Evolutionary conservation across 768 basidiomycete genomes (phyloP).

Genomic region (Russula griseocarnosa): DNA sequence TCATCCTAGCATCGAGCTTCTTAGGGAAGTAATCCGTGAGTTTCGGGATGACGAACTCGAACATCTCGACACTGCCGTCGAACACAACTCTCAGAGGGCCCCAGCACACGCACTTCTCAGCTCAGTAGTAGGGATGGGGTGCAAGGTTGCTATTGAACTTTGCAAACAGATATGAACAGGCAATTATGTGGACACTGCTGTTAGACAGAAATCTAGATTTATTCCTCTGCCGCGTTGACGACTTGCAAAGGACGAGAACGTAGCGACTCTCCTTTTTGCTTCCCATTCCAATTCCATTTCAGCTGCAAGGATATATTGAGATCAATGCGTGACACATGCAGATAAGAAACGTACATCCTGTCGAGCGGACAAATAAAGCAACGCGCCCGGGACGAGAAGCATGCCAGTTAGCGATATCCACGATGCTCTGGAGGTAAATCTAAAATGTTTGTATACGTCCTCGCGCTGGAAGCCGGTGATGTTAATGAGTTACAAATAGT

Average conservation of each 20-base stretch:
- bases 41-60: conserved; percentile 94
- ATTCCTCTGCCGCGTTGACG: conserved; percentile 21
- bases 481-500: conserved; percentile 11
- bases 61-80: conserved; percentile 88
- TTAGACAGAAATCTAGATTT: neutral
- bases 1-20: conserved; percentile 74
- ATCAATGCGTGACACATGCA: neutral
- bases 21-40: conserved; percentile 70
- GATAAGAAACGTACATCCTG: conserved; percentile 38
- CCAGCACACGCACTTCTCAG: conserved; percentile 90
- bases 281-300: conserved; percentile 54
- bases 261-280: conserved; percentile 45
- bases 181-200: neutral
- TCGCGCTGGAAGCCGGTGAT: conserved; percentile 54
- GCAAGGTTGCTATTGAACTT: conserved; percentile 84
- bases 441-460: conserved; percentile 77
- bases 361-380: conserved; percentile 44
- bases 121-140: conserved; percentile 78
- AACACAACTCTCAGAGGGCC: conserved; percentile 81
- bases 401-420: conserved; percentile 59
- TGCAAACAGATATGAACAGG: conserved; percentile 66
- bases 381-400: conserved; percentile 56
- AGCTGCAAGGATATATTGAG: conserved; percentile 35
- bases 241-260: conserved; percentile 26
- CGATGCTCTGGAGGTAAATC: conserved; percentile 67